Base-by-base conservation (phyloP, 495 filamentous ascomycete genomes). In the Xylaria scruposa region DNA sequence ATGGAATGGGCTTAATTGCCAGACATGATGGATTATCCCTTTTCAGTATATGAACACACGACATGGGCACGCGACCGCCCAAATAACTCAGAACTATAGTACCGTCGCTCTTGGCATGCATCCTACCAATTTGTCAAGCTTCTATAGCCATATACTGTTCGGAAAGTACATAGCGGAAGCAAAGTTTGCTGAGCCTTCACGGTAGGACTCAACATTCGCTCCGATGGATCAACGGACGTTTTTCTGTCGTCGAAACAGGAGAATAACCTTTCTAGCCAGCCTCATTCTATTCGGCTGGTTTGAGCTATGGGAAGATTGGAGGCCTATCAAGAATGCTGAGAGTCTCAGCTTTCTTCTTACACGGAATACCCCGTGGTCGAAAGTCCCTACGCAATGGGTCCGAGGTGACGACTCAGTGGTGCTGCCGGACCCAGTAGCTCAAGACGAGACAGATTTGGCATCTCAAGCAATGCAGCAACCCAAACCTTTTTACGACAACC, bases 351-450 rank as follows among this genome's bases (percentile, higher is more conserved):
- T 78, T 44, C 65, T 67, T 19, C 47, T 74, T 2, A 68, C 74
- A 67, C 76, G 74, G 44, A 70, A 74, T 33, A 68, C 71, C n/a
- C 46, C 76, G 13, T 59, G 73, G 24, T 72, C 73, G 19, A 64
- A 67, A 58, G 73, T 67, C 9, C 53, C 73, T 29, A 71, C 74
- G 19, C 76, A 74, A 72, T 78, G 76, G 76, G 74, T 73, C 4
- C 17, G 4, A 42, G 74, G 76, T 21, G 76, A 74, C 19, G 72
- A 70, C 15, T 63, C 74, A 15, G 72, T 74, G 17, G 60, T 74
- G 70, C 58, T 67, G 51, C 46, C 73, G 59, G 21, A 61, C 36
- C 59, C 40, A 42, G 12, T 40, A 24, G 36, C 24, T n/a, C 69
- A 75, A 59, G 49, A 49, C 15, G 33, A 17, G 21, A 58, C 29